Evolutionary conservation across 345 rosid species (phyloP).

Genomic region (Turnera subulata): DNA sequence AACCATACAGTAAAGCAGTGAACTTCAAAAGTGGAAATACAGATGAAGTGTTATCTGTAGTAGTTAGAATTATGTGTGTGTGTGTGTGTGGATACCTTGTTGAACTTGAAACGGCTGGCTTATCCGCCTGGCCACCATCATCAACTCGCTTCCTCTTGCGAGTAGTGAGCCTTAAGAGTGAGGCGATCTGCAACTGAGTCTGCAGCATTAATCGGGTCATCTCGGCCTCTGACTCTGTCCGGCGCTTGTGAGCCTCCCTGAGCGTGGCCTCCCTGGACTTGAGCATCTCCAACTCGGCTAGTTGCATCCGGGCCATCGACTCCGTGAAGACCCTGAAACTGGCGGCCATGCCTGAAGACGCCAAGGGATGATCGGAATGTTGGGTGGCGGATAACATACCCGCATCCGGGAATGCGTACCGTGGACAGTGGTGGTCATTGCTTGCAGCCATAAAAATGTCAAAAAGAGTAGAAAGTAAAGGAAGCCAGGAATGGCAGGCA

Average conservation of each 20-base stretch:
- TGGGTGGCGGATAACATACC: too few species aligned
- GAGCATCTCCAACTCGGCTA: conserved; percentile 57
- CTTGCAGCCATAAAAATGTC: too few species aligned
- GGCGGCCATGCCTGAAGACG: conserved; percentile 24
- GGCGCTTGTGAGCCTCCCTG: conserved; percentile 43
- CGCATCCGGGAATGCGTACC: too few species aligned
- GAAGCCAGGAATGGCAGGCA: too few species aligned
- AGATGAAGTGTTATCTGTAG: too few species aligned
- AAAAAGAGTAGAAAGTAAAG: too few species aligned
- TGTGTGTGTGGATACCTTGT: conserved; percentile 29
- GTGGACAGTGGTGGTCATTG: conserved; percentile 11
- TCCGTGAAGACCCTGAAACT: conserved; percentile 42
- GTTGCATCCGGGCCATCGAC: conserved; percentile 41
- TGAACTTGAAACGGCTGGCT: conserved; percentile 4
- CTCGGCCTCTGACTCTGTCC: conserved; percentile 48
- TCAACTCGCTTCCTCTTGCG: conserved; percentile 51
- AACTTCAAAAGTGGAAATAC: neutral
- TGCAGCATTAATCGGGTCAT: conserved; percentile 42
- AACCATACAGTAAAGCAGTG: too few species aligned
- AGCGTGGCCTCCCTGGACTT: conserved; percentile 50
- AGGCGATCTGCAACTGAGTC: conserved; percentile 48
- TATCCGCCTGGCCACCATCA: conserved; percentile 25
- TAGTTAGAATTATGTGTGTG: too few species aligned
- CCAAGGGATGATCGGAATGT: too few species aligned
- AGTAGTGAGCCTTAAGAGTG: conserved; percentile 14